phyloP scores from a whole-genome alignment of 129 eudicot genomes.

The Helichrysum umbraculigerum region DNA sequence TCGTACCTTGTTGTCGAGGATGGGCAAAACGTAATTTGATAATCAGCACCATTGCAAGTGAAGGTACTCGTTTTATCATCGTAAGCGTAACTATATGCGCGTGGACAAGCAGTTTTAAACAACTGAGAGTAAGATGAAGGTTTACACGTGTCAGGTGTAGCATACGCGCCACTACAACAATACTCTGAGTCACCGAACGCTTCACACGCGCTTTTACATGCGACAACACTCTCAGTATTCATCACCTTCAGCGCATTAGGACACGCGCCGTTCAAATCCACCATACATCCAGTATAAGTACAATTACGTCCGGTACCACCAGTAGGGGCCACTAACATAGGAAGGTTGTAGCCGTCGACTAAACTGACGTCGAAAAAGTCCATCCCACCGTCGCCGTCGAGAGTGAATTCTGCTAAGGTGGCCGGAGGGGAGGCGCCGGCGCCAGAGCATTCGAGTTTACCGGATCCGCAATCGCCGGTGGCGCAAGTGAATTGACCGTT shows the following conservation, averaged over 20 bases:
- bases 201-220: constrained; percentile 97
- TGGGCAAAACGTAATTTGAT: constrained; percentile 78
- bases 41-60: constrained; percentile 76
- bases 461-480: constrained; percentile 89
- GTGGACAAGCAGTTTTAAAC: constrained; percentile 81
- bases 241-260: constrained; percentile 73
- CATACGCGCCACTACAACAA: constrained; percentile 87
- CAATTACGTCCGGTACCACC: constrained; percentile 76
- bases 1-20: constrained; percentile 71
- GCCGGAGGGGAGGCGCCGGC: constrained; percentile 73
- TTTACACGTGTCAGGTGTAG: constrained; percentile 65
- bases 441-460: constrained; percentile 68
- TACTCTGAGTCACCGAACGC: constrained; percentile 64
- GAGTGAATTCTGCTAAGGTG: constrained; percentile 76
- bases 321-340: constrained; percentile 70
- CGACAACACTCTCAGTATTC: constrained; percentile 53
- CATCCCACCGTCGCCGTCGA: constrained; percentile 60
- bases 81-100: constrained; percentile 89
- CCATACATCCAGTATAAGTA: constrained; percentile 68
- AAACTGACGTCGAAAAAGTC: constrained; percentile 88
- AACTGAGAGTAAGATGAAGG: constrained; percentile 69
- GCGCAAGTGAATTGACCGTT: constrained; percentile 63
- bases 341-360: constrained; percentile 89
- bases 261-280: constrained; percentile 76
- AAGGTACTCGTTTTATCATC: constrained; percentile 85